Evolutionary conservation across 2,329 filamentous ascomycete genomes (phyloP).

Genomic region (Purpureocillium lavendulum): DNA sequence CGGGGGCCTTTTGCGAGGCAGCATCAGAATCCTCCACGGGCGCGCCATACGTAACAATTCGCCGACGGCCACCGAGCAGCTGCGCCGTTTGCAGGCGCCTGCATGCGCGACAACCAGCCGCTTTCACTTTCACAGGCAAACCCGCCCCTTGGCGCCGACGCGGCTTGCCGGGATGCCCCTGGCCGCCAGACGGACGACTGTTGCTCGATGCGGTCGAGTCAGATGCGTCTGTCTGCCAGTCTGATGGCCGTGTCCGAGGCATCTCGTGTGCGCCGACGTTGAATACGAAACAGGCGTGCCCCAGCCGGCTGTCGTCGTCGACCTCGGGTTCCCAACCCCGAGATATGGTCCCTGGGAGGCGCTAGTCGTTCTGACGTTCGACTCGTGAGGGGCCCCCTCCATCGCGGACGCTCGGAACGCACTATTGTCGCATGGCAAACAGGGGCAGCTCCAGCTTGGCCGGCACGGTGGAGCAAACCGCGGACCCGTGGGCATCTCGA

Average conservation of each 20-base stretch:
- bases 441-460: not conserved
- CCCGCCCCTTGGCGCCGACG: not conserved
- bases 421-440: constrained; percentile 1
- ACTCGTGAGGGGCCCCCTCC: no score
- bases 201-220: no score
- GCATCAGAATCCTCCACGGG: no score
- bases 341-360: constrained; percentile 1
- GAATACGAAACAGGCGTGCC: no score
- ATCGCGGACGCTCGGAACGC: not conserved
- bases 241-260: no score
- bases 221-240: not conserved
- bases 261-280: no score
- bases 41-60: constrained; percentile 2
- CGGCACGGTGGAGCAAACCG: no score
- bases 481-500: no score
- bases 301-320: not conserved
- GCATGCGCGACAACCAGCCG: not conserved
- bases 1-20: no score
- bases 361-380: not conserved
- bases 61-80: constrained; percentile 4
- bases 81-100: not conserved
- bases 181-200: not conserved
- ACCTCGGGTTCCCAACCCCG: constrained; percentile 5
- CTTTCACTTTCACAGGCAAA: not conserved
- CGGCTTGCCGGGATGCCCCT: not conserved